Conservation (phyloP, 306 rosid genomes). For the Cucurbita pepo region DNA sequence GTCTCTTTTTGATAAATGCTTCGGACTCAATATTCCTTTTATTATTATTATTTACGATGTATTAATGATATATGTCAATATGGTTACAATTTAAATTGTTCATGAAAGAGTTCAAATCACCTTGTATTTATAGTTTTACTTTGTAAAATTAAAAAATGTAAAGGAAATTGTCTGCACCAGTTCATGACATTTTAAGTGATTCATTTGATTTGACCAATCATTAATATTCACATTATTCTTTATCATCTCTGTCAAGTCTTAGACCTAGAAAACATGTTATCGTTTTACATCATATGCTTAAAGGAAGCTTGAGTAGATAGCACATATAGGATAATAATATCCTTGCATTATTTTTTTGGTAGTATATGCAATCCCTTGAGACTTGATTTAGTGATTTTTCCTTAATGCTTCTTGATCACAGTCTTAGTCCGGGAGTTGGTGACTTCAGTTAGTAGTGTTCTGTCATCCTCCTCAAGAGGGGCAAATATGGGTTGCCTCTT, state of each 20-base stretch:
- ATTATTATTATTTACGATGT: not conserved
- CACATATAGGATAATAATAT: not conserved
- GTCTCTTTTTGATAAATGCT: not conserved
- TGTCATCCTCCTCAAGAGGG: conserved; percentile 2
- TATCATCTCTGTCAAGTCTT: not conserved
- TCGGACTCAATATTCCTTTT: not conserved
- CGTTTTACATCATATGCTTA: not conserved
- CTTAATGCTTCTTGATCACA: conserved; percentile 7
- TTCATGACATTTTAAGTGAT: not conserved
- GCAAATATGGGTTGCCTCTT: conserved; percentile 6
- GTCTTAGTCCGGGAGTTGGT: conserved; percentile 9
- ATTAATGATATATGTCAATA: not conserved
- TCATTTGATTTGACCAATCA: not conserved
- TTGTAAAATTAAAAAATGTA: not conserved
- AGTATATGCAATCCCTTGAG: conserved; percentile 1
- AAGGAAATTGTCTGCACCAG: not conserved
- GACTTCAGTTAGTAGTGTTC: conserved; percentile 7
- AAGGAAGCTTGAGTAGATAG: not conserved
- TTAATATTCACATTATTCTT: not conserved
- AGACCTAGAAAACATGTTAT: not conserved
- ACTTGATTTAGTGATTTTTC: conserved; percentile 1
- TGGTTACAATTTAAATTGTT: not conserved
- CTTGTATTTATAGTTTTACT: not conserved
- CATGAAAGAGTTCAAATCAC: not conserved
- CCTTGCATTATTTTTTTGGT: not conserved